Conservation (phyloP, 164 flowering plant species). For the Piper betle region DNA sequence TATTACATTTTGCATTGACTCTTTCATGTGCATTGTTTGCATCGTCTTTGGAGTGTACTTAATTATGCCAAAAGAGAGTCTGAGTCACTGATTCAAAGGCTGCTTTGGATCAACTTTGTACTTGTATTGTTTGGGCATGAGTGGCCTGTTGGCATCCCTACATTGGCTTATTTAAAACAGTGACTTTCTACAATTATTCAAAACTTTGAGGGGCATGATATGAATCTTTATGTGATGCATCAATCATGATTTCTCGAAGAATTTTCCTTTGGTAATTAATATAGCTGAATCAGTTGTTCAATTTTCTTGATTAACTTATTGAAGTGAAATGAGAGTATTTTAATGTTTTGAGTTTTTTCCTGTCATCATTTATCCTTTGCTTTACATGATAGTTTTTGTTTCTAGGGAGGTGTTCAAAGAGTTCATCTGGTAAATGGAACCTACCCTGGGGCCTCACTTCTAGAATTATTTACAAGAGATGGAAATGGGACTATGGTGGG, state of each 20-base stretch:
- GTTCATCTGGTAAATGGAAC: constrained; percentile 93
- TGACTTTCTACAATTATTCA: no score
- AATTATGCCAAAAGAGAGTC: no score
- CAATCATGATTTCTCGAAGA: not conserved
- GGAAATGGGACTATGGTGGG: constrained; percentile 99
- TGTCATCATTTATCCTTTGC: not conserved
- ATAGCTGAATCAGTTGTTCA: no score
- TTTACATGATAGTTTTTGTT: not conserved
- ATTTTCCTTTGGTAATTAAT: not conserved
- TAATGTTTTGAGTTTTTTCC: not conserved
- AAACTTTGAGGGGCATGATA: no score
- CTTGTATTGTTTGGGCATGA: no score
- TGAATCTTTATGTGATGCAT: no score
- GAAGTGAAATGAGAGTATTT: no score
- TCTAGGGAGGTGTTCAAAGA: constrained; percentile 97
- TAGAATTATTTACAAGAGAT: constrained; percentile 89
- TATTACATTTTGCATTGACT: not conserved
- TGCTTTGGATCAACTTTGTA: no score
- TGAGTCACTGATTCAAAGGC: no score
- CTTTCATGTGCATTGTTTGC: not conserved
- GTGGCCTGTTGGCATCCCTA: no score
- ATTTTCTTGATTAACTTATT: not conserved
- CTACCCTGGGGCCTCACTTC: constrained; percentile 55
- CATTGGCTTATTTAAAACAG: no score
- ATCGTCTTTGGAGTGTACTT: not conserved